phyloP scores from a whole-genome alignment of 768 basidiomycete genomes.

The Trametes coccinea region DNA sequence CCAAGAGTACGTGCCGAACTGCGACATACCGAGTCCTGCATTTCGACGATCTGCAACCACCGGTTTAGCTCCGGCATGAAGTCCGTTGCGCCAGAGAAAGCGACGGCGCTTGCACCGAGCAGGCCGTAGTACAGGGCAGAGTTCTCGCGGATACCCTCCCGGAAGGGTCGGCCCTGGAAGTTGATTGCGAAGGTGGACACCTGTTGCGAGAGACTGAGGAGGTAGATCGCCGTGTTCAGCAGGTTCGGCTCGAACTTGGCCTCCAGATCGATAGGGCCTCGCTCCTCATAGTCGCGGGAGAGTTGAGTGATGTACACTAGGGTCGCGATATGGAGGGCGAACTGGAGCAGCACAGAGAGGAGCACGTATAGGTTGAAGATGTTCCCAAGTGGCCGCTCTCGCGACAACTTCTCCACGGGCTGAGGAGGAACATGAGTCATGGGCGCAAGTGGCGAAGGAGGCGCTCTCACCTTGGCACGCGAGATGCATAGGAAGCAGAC shows the following conservation, averaged over 20 bases:
- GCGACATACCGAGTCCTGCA: conserved; percentile 67
- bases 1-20: no score
- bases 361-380: conserved; percentile 98
- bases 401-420: conserved; percentile 96
- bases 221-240: conserved; percentile 95
- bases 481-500: conserved; percentile 99
- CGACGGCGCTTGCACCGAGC: conserved; percentile 84
- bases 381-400: conserved; percentile 90
- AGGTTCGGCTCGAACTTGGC: conserved; percentile 95
- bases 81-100: conserved; percentile 91
- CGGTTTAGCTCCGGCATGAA: conserved; percentile 93
- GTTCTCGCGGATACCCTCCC: conserved; percentile 97
- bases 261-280: conserved; percentile 85
- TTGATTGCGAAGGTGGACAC: conserved; percentile 99
- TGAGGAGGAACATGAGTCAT: conserved; percentile 32
- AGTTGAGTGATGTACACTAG: conserved; percentile 93
- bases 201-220: conserved; percentile 93
- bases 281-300: conserved; percentile 75
- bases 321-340: conserved; percentile 87
- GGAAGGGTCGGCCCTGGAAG: conserved; percentile 96
- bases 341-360: conserved; percentile 88
- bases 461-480: conserved; percentile 76
- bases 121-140: conserved; percentile 91
- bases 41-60: conserved; percentile 96
- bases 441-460: background rate